A percentile compares a stretch with the other conserved stretches of the same genome.
Evolutionary conservation across 2,329 filamentous ascomycete species (phyloP).

Genomic region (Aotearoamyces nothofagi): DNA sequence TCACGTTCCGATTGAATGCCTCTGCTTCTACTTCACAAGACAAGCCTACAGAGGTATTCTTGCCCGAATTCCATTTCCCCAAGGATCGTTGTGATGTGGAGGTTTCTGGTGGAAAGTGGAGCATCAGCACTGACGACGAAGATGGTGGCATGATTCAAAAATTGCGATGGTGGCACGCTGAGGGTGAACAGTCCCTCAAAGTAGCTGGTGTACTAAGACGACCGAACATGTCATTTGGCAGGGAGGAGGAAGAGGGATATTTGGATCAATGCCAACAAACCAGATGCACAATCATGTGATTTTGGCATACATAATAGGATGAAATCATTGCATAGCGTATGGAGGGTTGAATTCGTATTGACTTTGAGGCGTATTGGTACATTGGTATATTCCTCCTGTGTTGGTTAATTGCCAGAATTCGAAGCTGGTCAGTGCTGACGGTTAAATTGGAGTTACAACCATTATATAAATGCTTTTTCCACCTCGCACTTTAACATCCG

Average conservation of each 20-base stretch:
- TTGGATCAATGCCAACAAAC: conserved; percentile 47
- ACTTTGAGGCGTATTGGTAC: background rate
- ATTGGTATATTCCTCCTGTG: no score
- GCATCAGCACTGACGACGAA: conserved; percentile 59
- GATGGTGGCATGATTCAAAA: conserved; percentile 57
- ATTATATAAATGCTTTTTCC: no score
- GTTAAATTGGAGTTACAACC: no score
- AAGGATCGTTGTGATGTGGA: conserved; percentile 54
- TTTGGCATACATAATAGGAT: background rate
- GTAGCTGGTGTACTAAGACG: conserved; percentile 60
- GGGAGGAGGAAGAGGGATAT: conserved; percentile 58
- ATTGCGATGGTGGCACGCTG: conserved; percentile 84
- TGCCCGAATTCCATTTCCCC: conserved; percentile 90
- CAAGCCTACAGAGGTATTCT: conserved; percentile 64
- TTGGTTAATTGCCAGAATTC: no score
- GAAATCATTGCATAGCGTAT: no score
- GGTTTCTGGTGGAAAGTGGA: conserved; percentile 80
- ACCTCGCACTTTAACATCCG: no score
- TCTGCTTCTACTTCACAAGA: conserved; percentile 42
- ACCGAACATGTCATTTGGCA: conserved; percentile 32
- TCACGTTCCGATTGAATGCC: conserved; percentile 55
- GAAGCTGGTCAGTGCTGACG: no score
- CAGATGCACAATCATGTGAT: conserved; percentile 34
- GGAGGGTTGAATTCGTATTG: no score
- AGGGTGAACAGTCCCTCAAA: conserved; percentile 67